Conservation (phyloP, 2,329 filamentous ascomycete species). For the Penicillium brevicompactum region DNA sequence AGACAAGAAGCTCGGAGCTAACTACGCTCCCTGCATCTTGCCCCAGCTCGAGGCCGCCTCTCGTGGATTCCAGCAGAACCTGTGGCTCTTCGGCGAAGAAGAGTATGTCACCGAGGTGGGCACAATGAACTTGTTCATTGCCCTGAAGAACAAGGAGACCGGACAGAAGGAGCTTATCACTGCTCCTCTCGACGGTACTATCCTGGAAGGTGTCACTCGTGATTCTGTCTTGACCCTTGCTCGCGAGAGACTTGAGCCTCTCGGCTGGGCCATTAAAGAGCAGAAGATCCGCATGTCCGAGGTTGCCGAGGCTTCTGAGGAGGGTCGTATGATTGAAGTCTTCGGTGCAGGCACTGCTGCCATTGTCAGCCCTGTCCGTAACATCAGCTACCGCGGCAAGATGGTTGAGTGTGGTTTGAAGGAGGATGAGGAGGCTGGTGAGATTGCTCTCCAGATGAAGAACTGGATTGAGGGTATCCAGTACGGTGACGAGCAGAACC, state of each 20-base stretch:
- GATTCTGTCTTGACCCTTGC: constrained; percentile 89
- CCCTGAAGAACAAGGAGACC: constrained; percentile 79
- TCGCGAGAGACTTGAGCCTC: constrained; percentile 74
- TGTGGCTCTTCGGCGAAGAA: constrained; percentile 96
- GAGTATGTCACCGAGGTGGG: constrained; percentile 96
- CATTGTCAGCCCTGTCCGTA: constrained; percentile 86
- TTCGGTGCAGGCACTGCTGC: constrained; percentile 94
- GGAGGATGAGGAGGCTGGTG: constrained; percentile 81
- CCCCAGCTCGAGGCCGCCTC: constrained; percentile 90
- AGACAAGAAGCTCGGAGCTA: constrained; percentile 97
- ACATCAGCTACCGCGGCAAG: constrained; percentile 84
- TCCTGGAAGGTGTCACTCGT: constrained; percentile 90
- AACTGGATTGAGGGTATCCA: constrained; percentile 95
- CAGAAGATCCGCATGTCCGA: constrained; percentile 91
- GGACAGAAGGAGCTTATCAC: constrained; percentile 91
- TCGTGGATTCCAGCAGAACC: constrained; percentile 94
- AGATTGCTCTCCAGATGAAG: constrained; percentile 85
- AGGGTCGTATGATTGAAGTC: constrained; percentile 86
- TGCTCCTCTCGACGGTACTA: constrained; percentile 94
- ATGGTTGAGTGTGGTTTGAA: constrained; percentile 80
- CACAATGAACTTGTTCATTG: constrained; percentile 98
- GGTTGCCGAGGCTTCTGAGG: constrained; percentile 74
- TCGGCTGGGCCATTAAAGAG: constrained; percentile 88
- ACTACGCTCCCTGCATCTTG: constrained; percentile 99
- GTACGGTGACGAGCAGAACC: constrained; percentile 89